Percentiles rank a stretch among this genome's conserved stretches.
phyloP scores from a whole-genome alignment of 106 monocot species.

The Xerophyta viscosa region DNA sequence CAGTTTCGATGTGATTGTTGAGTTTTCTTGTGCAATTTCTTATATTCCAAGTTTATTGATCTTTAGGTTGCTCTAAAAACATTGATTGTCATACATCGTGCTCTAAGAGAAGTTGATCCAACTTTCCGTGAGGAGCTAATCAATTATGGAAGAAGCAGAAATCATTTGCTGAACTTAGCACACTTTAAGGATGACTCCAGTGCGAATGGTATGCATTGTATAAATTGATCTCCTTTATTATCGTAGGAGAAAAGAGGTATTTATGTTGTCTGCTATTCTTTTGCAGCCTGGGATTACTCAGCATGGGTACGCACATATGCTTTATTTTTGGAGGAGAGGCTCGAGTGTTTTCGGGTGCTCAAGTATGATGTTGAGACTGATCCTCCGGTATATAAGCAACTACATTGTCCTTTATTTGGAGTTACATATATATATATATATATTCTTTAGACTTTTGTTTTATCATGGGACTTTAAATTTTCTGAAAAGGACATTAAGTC shows the following conservation, averaged over 20 bases:
- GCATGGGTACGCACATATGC: conserved; percentile 97
- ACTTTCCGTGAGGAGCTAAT: conserved; percentile 91
- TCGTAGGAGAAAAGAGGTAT: neutral
- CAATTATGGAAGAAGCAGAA: conserved; percentile 57
- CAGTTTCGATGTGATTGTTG: too few relatives aligned
- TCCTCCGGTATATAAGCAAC: conserved; percentile 39
- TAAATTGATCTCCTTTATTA: neutral
- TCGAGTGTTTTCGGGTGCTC: conserved; percentile 85
- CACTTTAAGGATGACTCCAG: conserved; percentile 95
- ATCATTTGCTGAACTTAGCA: conserved; percentile 69
- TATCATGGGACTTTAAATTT: too few relatives aligned
- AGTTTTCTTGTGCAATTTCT: too few relatives aligned
- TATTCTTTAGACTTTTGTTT: too few relatives aligned
- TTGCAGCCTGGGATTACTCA: conserved; percentile 97
- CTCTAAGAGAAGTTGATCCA: conserved; percentile 89
- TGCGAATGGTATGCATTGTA: conserved; percentile 48
- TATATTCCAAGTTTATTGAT: too few relatives aligned
- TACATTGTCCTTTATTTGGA: too few relatives aligned
- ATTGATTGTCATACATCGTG: conserved; percentile 83
- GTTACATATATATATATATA: too few relatives aligned
- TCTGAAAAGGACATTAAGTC: too few relatives aligned
- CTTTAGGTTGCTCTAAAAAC: conserved; percentile 86
- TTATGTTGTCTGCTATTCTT: neutral
- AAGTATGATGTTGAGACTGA: conserved; percentile 96
- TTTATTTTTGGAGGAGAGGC: conserved; percentile 90